Percentiles rank a stretch among this genome's conserved stretches.
Evolutionary conservation across 2,329 filamentous ascomycete genomes (phyloP).

Genomic region (Xylaria polymorpha): DNA sequence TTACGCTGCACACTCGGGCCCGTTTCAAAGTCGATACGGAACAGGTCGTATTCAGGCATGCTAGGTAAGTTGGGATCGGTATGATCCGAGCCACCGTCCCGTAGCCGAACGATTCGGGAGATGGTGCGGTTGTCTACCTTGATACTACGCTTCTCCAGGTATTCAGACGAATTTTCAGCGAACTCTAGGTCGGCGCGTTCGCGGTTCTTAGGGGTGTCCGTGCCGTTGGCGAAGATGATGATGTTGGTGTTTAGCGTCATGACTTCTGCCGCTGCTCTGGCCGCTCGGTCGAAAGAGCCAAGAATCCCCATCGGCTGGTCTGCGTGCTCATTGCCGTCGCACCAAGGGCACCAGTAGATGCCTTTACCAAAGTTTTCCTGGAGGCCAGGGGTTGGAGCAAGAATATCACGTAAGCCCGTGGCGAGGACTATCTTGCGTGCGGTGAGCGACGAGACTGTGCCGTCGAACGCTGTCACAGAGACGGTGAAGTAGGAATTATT

Average conservation of each 20-base stretch:
- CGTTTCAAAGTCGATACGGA: slow-evolving; percentile 63
- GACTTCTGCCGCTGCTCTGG: slow-evolving; percentile 62
- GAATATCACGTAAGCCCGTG: slow-evolving; percentile 65
- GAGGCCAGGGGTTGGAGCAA: slow-evolving; percentile 66
- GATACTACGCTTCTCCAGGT: slow-evolving; percentile 62
- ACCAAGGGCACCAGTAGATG: slow-evolving; percentile 74
- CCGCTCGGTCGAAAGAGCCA: slow-evolving; percentile 56
- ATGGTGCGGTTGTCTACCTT: slow-evolving; percentile 68
- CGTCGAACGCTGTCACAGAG: slow-evolving; percentile 48
- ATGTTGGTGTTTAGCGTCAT: slow-evolving; percentile 65
- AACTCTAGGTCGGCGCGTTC: slow-evolving; percentile 53
- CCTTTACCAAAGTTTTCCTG: slow-evolving; percentile 67
- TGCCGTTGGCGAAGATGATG: slow-evolving; percentile 69
- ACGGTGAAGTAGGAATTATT: slow-evolving; percentile 55
- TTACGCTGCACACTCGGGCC: slow-evolving; percentile 56
- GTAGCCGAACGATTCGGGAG: slow-evolving; percentile 58
- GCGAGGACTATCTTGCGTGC: slow-evolving; percentile 68
- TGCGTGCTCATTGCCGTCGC: slow-evolving; percentile 70
- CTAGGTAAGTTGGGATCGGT: slow-evolving; percentile 55
- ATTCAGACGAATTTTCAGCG: slow-evolving; percentile 59
- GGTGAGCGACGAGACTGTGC: slow-evolving; percentile 51
- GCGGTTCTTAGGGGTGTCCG: slow-evolving; percentile 59
- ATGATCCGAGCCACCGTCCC: slow-evolving; percentile 52
- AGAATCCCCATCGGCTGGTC: slow-evolving; percentile 68
- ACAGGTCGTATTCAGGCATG: slow-evolving; percentile 63